Evolutionary conservation across 352 stramenopile genomes (phyloP).

Genomic region (Phytopythium chamaehyphon): DNA sequence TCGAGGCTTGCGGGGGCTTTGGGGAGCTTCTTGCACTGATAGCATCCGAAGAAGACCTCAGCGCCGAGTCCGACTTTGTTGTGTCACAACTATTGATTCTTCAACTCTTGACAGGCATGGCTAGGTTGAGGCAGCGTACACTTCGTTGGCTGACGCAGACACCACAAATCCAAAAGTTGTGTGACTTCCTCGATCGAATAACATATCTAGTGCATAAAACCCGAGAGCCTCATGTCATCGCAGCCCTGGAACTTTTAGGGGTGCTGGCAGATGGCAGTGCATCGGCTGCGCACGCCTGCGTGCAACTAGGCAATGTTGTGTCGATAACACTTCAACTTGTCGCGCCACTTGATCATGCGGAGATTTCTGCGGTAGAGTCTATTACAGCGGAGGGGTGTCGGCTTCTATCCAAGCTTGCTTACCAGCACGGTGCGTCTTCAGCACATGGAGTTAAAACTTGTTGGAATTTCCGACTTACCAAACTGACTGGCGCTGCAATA

Average conservation of each 20-base stretch:
- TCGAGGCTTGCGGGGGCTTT: slow-evolving; percentile 21
- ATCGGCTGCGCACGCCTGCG: slow-evolving; percentile 1
- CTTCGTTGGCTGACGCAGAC: slow-evolving; percentile 21
- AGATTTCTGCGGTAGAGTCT: slow-evolving; percentile 4
- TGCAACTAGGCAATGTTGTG: slow-evolving; percentile 19
- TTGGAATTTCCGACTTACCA: not conserved
- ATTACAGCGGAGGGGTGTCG: slow-evolving; percentile 48
- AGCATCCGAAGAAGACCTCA: slow-evolving; percentile 12
- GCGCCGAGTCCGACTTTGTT: not conserved
- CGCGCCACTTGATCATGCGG: slow-evolving; percentile 20
- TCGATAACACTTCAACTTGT: slow-evolving; percentile 26
- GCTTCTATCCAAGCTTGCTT: slow-evolving; percentile 48
- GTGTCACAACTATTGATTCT: slow-evolving; percentile 19
- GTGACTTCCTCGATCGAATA: slow-evolving; percentile 14
- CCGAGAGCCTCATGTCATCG: not conserved
- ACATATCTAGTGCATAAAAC: not conserved
- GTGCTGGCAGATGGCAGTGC: slow-evolving; percentile 1
- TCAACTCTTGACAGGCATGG: slow-evolving; percentile 25
- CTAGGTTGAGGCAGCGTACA: slow-evolving; percentile 14
- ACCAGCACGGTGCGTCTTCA: slow-evolving; percentile 46
- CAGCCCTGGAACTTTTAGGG: slow-evolving; percentile 14
- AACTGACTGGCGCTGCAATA: slow-evolving; percentile 6
- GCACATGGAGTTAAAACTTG: not conserved
- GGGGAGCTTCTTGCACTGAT: slow-evolving; percentile 20
- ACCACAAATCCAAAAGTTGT: slow-evolving; percentile 21